Base-by-base conservation (phyloP, 305 asterid genomes). In the Withania somnifera region DNA sequence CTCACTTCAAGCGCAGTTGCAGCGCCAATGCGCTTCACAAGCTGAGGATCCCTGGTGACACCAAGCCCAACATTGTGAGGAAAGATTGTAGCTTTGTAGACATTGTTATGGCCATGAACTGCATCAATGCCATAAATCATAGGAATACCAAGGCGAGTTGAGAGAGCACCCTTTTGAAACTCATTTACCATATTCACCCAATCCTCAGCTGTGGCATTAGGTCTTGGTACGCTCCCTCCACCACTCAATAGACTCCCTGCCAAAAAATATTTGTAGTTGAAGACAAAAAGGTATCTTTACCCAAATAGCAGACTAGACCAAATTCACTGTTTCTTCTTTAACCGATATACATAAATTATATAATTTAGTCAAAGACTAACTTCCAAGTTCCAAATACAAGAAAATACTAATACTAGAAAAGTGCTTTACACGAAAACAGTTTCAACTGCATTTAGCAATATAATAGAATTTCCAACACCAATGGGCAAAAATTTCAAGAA, bases 1-100 rank as follows among this genome's bases (percentile, higher is more conserved):
- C 88, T 77, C 24, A 83, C 88, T 86, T 86, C 88, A 34, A 83
- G 83, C n/a, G 88, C 88, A 11, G 86, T 86, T 54, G 88, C 88
- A 20, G 85, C 86, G 4, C 88, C 88, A 22, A 86, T 86, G 22
- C 82, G 80, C 64, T 86, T 86, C 58, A 83, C 47, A 66, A 86
- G 84, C 11, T 66, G 76, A 5, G 88, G 86, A 81, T 86, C 86
- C 61, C 88, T 80, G 28, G 83, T 80, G 38, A 64, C 83, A 11
- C 83, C 83, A 50, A 80, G 83, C 5, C 83, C 83, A 5, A 80
- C 36, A 64, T 80, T 80, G 67, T 80, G 83, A 64, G 83, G 83
- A 24, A 80, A 80, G 19, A 80, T 53, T 1, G 83, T 80, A 1
- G 83, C 83, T 38, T 69, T 69, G 17, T 80, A 80, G 15, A 80